Evolutionary conservation across 2,329 filamentous ascomycete genomes (phyloP), one percentile per base, ranked within the genome.

Genomic region (Colletotrichum scovillei): DNA sequence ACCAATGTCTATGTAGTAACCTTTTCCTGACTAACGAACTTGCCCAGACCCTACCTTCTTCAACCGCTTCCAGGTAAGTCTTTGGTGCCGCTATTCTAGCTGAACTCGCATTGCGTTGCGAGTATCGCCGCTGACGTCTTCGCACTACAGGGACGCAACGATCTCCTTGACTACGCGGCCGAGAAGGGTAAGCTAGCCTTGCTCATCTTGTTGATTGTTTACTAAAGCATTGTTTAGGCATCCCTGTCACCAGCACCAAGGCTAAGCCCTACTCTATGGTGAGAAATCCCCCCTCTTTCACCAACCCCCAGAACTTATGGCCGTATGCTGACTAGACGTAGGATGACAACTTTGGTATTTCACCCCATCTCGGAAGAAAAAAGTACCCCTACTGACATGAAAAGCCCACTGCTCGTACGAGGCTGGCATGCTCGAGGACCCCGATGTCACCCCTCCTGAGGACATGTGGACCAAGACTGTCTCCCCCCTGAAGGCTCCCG

Each of bases 241-340:
- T 95, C 74, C 92, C 93, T 60, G 92, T 95, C 73, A 91, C 90
- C 35, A 92, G 90, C 78, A 94, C 92, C 77, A 93, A 93, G 85
- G 90, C 90, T 80, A 92, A 92, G 84, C 67, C 72, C 0, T 65
- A 65, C 63, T 65, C 63, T 0, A 65, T 65, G 63, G 63, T 97
- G 97, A 83, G 94, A 97, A n/a, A n/a, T n/a, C 52, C 16, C n/a
- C 9, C 32, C 32, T n/a, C 1, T n/a, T n/a, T n/a, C 42, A 49
- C 8, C 42, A 49, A 42, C 14, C 8, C 38, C 5, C 8, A 49
- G 6, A 11, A 49, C 8, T 6, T 9, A 92, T 92, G 64, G 94
- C 94, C 80, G 92, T 92, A 75, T 88, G 94, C 72, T 26, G 14
- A 22, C 16, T 11, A 22, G 6, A 16, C 19, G 0, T 49, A 28